phyloP scores from a whole-genome alignment of 2,329 filamentous ascomycete species.

The Fusarium sp. region DNA sequence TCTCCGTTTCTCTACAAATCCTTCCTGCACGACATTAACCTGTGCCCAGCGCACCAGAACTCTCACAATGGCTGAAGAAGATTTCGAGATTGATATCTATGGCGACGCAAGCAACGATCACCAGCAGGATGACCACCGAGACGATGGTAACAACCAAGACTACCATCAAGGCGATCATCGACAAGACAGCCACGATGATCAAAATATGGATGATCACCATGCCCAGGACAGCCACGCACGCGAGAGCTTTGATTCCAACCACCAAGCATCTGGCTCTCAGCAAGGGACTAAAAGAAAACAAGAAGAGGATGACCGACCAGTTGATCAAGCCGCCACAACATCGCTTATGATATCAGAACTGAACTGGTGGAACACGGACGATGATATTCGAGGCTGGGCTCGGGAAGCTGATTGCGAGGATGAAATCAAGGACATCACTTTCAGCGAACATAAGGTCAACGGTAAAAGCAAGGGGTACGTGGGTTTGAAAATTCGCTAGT shows the following conservation, averaged over 20 bases:
- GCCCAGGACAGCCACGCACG: slow-evolving; percentile 53
- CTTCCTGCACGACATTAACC: slow-evolving; percentile 24
- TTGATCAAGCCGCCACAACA: slow-evolving; percentile 70
- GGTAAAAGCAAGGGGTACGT: slow-evolving; percentile 95
- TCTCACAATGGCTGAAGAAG: slow-evolving; percentile 72
- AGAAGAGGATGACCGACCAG: slow-evolving; percentile 67
- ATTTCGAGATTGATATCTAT: slow-evolving; percentile 80
- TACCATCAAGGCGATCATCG: slow-evolving; percentile 45
- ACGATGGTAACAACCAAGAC: slow-evolving; percentile 42
- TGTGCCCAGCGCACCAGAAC: slow-evolving; percentile 25
- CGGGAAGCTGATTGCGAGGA: slow-evolving; percentile 82
- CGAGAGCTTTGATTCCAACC: slow-evolving; percentile 54
- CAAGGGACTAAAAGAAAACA: slow-evolving; percentile 71
- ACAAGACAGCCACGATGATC: slow-evolving; percentile 50
- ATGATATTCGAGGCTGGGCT: slow-evolving; percentile 90
- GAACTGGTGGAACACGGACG: slow-evolving; percentile 97
- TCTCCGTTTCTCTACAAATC: slow-evolving; percentile 18
- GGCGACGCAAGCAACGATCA: slow-evolving; percentile 66
- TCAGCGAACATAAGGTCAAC: slow-evolving; percentile 98
- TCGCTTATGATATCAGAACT: slow-evolving; percentile 90
- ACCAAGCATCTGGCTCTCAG: slow-evolving; percentile 51
- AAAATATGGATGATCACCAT: slow-evolving; percentile 56
- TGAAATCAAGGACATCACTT: slow-evolving; percentile 91
- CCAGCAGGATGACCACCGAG: slow-evolving; percentile 52
- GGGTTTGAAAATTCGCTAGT: neutral